Conservation (phyloP, 352 stramenopile genomes). For the Phytophthora uliginosa region DNA sequence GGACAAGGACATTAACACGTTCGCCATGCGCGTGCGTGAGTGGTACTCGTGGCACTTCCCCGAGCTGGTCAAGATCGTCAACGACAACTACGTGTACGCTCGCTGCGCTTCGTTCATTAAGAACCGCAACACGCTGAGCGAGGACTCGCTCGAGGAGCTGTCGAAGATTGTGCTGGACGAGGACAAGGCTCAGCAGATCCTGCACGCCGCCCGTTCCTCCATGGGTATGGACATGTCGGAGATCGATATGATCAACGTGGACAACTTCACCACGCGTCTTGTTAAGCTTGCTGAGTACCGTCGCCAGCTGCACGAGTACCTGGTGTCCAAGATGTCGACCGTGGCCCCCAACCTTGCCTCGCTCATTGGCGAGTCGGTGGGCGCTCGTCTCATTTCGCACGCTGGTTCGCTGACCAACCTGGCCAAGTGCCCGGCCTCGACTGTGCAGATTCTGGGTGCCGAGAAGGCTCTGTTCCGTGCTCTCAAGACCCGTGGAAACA, state of each 20-base stretch:
- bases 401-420: slow-evolving; percentile 99
- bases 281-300: slow-evolving; percentile 99
- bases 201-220: slow-evolving; percentile 95
- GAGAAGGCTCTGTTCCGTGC: slow-evolving; percentile 99
- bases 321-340: slow-evolving; percentile 98
- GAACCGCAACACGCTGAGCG: slow-evolving; percentile 86
- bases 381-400: slow-evolving; percentile 99
- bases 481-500: slow-evolving; percentile 99
- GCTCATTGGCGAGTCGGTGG: slow-evolving; percentile 99
- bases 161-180: slow-evolving; percentile 98
- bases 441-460: slow-evolving; percentile 99
- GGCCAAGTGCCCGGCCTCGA: slow-evolving; percentile 99
- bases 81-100: slow-evolving; percentile 99
- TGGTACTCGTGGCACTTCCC: slow-evolving; percentile 99
- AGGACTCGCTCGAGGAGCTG: slow-evolving; percentile 86
- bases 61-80: slow-evolving; percentile 99
- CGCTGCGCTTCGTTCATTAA: slow-evolving; percentile 98
- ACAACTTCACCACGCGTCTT: slow-evolving; percentile 99
- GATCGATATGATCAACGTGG: slow-evolving; percentile 99
- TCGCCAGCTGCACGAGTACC: slow-evolving; percentile 95
- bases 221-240: slow-evolving; percentile 99
- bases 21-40: slow-evolving; percentile 99
- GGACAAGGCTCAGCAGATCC: slow-evolving; percentile 96
- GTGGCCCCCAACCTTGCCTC: slow-evolving; percentile 99
- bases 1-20: slow-evolving; percentile 99